These are phyloP conservation scores for Fusarium sp. DNA, from an alignment of 2,329 filamentous ascomycete genomes.

Conservation along the genomic window DNA sequence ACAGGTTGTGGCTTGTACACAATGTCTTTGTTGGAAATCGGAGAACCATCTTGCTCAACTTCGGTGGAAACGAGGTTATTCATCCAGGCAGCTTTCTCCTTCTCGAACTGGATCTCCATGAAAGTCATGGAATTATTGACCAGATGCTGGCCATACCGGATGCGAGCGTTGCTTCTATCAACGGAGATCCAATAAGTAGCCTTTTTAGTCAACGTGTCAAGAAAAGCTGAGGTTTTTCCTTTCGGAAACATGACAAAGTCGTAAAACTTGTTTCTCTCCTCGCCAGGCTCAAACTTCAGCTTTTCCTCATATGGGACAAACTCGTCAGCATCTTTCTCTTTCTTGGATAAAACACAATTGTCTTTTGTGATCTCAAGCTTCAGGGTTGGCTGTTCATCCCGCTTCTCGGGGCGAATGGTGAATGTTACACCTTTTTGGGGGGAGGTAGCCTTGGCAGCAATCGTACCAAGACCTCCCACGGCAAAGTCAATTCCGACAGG, in stretches of 20 bases:
- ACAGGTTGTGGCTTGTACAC: background rate
- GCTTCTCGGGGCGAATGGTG: background rate
- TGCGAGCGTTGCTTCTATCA: background rate
- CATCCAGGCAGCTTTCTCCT: background rate
- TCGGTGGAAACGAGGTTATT: background rate
- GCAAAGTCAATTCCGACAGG: accelerated
- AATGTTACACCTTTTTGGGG: background rate
- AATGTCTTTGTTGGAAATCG: background rate
- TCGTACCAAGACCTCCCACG: background rate
- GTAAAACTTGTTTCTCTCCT: background rate
- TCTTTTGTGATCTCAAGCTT: background rate
- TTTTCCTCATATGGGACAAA: background rate
- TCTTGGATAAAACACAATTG: background rate
- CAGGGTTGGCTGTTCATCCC: background rate
- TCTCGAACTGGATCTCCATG: background rate
- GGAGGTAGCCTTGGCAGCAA: background rate
- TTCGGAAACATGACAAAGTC: background rate
- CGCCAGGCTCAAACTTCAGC: accelerated
- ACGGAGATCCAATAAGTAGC: background rate
- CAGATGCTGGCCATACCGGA: background rate
- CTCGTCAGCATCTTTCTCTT: background rate
- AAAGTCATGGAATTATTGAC: background rate
- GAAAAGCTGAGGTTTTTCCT: background rate
- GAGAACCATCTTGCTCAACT: background rate
- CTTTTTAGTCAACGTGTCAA: background rate